Evolutionary conservation across 2,329 filamentous ascomycete genomes (phyloP), one percentile per base, ranked within the genome.

Genomic region (Bipolaris victoriae): DNA sequence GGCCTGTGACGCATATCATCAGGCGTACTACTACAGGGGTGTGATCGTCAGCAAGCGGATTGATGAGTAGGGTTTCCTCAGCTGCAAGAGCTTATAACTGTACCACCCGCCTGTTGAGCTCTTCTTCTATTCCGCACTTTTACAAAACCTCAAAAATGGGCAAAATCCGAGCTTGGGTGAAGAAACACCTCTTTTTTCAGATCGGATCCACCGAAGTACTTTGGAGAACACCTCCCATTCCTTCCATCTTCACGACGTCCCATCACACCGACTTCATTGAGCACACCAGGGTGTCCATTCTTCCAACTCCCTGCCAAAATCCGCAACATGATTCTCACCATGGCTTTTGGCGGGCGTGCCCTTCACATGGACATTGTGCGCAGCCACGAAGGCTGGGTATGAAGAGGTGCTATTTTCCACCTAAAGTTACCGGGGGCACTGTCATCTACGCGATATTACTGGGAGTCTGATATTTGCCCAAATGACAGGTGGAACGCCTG

Each of bases 271-370:
- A 37, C 13, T 24, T 58, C 50, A 15, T 33, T 40, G 31, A 29
- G 39, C 10, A 58, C 44, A 49, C 41, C 50, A 2, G 15, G 47
- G 45, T 50, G 41, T 35, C 55, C 41, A 26, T 43, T 61, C 16
- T 58, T 61, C 16, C 48, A 52, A 33, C 44, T 61, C 18, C 58
- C 55, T 29, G 49, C 35, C 41, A 51, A 61, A 26, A 50, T 58
- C 11, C 51, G 50, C 3, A 52, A 13, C 26, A 50, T 47, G 10
- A 61, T 58, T 22, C 33, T 52, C 2, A 33, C 15, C 11, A 46
- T 55, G 7, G 55, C 51, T 31, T 52, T 61, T 49, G 39, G 44
- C 39, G 11, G 18, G 3, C 55, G 49, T 49, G 44, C 44, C 13
- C 31, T 61, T 20, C 55, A 61, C 22, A 5, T 61, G 24, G 55